Evolutionary conservation across 495 filamentous ascomycete species (phyloP).

Genomic region (Opeltia flavorubescens): DNA sequence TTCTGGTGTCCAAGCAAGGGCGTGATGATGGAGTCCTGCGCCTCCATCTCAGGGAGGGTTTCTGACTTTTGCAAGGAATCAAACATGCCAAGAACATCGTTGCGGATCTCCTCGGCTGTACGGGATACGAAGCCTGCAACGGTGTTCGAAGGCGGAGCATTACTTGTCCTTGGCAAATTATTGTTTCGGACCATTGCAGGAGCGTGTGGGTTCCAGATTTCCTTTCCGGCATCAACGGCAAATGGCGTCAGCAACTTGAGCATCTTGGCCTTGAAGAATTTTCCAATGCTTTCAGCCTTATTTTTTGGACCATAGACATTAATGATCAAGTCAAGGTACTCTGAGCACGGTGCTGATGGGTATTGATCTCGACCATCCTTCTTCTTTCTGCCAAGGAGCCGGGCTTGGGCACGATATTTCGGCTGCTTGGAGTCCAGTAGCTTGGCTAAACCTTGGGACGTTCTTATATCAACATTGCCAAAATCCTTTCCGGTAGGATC

Average conservation of each 20-base stretch:
- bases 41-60: slow-evolving; percentile 62
- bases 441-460: slow-evolving; percentile 50
- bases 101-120: slow-evolving; percentile 69
- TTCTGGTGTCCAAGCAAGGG: slow-evolving; percentile 75
- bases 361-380: slow-evolving; percentile 31
- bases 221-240: slow-evolving; percentile 47
- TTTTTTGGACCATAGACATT: slow-evolving; percentile 71
- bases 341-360: slow-evolving; percentile 37
- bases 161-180: slow-evolving; percentile 6
- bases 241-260: slow-evolving; percentile 51
- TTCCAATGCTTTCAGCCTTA: slow-evolving; percentile 46
- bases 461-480: slow-evolving; percentile 57
- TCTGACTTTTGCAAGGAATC: slow-evolving; percentile 62
- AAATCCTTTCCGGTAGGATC: slow-evolving; percentile 59
- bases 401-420: slow-evolving; percentile 49
- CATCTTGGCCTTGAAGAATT: slow-evolving; percentile 45
- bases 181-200: slow-evolving; percentile 17
- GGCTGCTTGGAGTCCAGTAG: slow-evolving; percentile 50
- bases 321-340: slow-evolving; percentile 43
- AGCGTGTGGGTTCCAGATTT: slow-evolving; percentile 55
- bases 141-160: slow-evolving; percentile 6
- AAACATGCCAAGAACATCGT: slow-evolving; percentile 77
- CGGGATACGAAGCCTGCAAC: slow-evolving; percentile 38
- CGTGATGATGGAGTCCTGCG: slow-evolving; percentile 46
- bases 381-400: slow-evolving; percentile 47